Base-by-base conservation (phyloP, 805 yeast species). In the Kuraishia ogatae region DNA sequence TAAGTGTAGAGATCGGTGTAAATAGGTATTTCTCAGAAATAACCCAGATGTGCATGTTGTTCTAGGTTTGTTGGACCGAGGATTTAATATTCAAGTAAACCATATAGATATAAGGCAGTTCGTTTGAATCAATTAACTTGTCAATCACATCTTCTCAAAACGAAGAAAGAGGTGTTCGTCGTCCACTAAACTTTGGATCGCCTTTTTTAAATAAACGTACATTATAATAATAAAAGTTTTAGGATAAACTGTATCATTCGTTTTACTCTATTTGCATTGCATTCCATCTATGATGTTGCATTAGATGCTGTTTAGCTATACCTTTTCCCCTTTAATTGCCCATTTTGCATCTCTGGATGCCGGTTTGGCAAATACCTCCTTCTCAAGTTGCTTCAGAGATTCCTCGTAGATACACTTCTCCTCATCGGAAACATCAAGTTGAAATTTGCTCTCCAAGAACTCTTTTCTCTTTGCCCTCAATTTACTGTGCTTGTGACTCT, bases 321-420 rank as follows among this genome's bases (percentile, higher is more conserved):
- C n/a, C n/a, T n/a, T n/a, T n/a, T n/a, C n/a, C n/a, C n/a, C n/a
- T n/a, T n/a, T n/a, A n/a, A n/a, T n/a, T n/a, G n/a, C n/a, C n/a
- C n/a, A n/a, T n/a, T n/a, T n/a, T n/a, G n/a, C n/a, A n/a, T 35
- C 43, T 35, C 43, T 35, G 43, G 15, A 35, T 7, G n/a, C 17
- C 15, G 43, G 43, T 15, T 60, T 60, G 2, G 56, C 55, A 52
- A 59, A 59, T 15, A 75, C 76, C 59, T 79, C 77, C 47, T 64
- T 62, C 57, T 80, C 81, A 43, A 84, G 66, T 39, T 64, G 65
- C 51, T 68, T 64, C 56, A 84, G 66, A 52, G 81, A 73, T 13
- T 63, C 64, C 55, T 74, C 76, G 64, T 84, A 84, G 2, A 61
- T 50, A 20, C 62, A 60, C 48, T 71, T 74, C 39, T 74, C 77